Evolutionary conservation across 495 filamentous ascomycete genomes (phyloP).

Genomic region (Coniosporium apollinis): DNA sequence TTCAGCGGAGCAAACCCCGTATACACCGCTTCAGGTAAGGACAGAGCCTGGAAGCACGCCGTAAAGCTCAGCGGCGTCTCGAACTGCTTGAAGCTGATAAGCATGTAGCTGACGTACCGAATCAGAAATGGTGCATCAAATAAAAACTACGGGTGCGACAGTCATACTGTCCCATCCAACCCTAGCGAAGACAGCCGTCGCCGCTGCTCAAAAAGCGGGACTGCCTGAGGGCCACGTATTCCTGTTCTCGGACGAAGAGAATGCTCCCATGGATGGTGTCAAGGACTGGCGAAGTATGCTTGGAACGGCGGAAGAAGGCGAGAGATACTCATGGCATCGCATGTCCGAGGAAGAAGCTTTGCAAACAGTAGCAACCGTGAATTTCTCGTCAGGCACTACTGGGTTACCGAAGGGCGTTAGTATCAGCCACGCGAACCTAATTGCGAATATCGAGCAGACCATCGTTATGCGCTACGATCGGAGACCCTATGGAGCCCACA

Average conservation of each 20-base stretch:
- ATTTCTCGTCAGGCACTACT: slow-evolving; percentile 29
- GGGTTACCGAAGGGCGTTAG: slow-evolving; percentile 23
- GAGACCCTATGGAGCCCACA: slow-evolving; percentile 16
- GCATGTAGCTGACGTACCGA: slow-evolving; percentile 1
- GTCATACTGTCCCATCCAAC: slow-evolving; percentile 22
- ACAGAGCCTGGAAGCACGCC: not conserved
- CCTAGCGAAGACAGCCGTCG: slow-evolving; percentile 21
- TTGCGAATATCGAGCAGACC: slow-evolving; percentile 20
- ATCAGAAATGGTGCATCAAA: slow-evolving; percentile 26
- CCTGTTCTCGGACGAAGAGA: slow-evolving; percentile 30
- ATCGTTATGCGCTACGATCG: slow-evolving; percentile 16
- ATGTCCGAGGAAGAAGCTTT: slow-evolving; percentile 23
- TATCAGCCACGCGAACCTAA: slow-evolving; percentile 20
- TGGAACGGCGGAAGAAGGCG: slow-evolving; percentile 27
- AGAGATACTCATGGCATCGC: slow-evolving; percentile 27
- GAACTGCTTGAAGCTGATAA: slow-evolving; percentile 1
- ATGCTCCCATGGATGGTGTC: slow-evolving; percentile 18
- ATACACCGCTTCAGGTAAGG: slow-evolving; percentile 20
- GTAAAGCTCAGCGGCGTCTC: no score
- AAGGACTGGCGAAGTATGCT: slow-evolving; percentile 34
- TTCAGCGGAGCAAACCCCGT: slow-evolving; percentile 23
- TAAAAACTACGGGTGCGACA: slow-evolving; percentile 24
- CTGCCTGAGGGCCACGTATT: slow-evolving; percentile 27
- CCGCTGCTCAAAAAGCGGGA: slow-evolving; percentile 27
- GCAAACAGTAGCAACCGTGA: slow-evolving; percentile 29